Evolutionary conservation across 2,329 filamentous ascomycete genomes (phyloP).

Genomic region (Penicillium sclerotigenum): DNA sequence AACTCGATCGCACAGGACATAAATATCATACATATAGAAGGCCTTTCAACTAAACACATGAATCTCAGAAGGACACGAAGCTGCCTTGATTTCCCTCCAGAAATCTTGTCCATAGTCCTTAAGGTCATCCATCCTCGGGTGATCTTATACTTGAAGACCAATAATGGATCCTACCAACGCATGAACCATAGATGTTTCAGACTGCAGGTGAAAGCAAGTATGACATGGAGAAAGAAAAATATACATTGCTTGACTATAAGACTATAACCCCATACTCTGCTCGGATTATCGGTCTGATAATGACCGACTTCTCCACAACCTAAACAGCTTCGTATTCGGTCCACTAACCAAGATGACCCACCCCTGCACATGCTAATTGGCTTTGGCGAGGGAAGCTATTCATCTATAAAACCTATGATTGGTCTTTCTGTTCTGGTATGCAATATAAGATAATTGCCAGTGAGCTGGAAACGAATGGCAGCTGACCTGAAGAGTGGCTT

Average conservation of each 20-base stretch:
- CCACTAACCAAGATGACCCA: neutral
- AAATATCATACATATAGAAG: neutral
- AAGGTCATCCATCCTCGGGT: neutral
- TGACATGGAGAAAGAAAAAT: neutral
- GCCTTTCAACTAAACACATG: neutral
- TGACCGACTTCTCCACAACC: neutral
- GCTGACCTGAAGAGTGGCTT: neutral
- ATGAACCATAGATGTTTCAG: neutral
- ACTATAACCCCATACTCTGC: neutral
- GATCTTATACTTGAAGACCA: neutral
- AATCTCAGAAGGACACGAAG: neutral
- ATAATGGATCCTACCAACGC: neutral
- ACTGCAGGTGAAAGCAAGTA: neutral
- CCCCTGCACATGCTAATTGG: neutral
- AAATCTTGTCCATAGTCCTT: no score
- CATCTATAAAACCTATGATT: neutral
- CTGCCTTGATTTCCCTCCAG: neutral
- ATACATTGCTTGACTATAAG: neutral
- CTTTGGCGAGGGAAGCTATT: neutral
- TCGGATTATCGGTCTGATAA: neutral
- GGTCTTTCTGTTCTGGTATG: neutral
- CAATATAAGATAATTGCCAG: neutral
- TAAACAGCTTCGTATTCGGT: neutral
- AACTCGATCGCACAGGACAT: neutral
- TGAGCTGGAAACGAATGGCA: neutral